Evolutionary conservation across 176 grass and related monocot genomes (phyloP).

Genomic region (Carex cristatella): DNA sequence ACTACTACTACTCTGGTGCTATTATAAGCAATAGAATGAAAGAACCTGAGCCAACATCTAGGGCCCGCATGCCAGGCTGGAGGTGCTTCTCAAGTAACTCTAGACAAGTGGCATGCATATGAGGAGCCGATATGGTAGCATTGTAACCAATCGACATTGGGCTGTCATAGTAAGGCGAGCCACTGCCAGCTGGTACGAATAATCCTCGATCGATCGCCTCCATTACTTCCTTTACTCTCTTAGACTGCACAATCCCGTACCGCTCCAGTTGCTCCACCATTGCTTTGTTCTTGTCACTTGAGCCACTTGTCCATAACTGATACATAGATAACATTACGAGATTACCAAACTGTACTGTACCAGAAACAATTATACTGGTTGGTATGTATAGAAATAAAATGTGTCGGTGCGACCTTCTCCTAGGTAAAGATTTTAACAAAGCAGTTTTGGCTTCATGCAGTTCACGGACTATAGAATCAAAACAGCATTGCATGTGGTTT

Average conservation of each 20-base stretch:
- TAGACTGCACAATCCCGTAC: slow-evolving; percentile 39
- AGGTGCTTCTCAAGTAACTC: slow-evolving; percentile 62
- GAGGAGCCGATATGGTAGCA: slow-evolving; percentile 66
- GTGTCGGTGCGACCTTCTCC: neutral
- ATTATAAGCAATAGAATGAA: neutral
- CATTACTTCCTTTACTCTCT: slow-evolving; percentile 53
- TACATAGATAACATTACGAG: slow-evolving; percentile 10
- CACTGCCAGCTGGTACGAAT: slow-evolving; percentile 49
- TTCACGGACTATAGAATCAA: too few species aligned
- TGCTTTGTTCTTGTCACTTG: slow-evolving; percentile 48
- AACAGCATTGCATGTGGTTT: too few species aligned
- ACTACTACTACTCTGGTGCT: neutral
- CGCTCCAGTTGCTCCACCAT: slow-evolving; percentile 63
- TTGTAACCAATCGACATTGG: slow-evolving; percentile 72
- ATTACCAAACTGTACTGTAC: neutral
- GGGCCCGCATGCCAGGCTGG: slow-evolving; percentile 58
- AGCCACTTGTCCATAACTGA: slow-evolving; percentile 45
- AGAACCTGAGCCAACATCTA: slow-evolving; percentile 79
- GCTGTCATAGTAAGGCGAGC: slow-evolving; percentile 49
- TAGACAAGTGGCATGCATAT: slow-evolving; percentile 74
- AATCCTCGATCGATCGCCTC: slow-evolving; percentile 47
- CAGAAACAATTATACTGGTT: neutral
- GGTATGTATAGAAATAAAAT: neutral
- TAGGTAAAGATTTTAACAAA: too few species aligned
- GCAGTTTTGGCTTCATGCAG: too few species aligned